A percentile compares a stretch with the other conserved stretches of the same genome.
Evolutionary conservation across 129 eudicot species (phyloP).

Genomic region (Flaveria trinervia): DNA sequence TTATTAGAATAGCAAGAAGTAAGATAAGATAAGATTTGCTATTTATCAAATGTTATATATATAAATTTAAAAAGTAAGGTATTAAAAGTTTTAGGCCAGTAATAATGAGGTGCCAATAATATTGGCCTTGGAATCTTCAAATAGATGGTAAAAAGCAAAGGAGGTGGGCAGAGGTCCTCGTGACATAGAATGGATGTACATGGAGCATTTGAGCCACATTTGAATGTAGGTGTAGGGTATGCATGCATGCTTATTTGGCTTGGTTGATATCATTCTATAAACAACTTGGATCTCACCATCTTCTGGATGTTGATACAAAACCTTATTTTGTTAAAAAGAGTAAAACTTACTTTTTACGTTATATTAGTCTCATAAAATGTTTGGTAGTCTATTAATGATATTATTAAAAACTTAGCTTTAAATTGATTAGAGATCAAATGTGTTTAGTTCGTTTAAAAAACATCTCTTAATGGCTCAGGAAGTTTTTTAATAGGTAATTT

Average conservation of each 20-base stretch:
- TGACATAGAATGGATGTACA: slow-evolving; percentile 33
- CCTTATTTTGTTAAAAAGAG: too few relatives aligned
- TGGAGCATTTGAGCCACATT: slow-evolving; percentile 26
- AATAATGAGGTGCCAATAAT: slow-evolving; percentile 21
- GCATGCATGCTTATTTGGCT: not conserved
- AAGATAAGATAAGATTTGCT: too few relatives aligned
- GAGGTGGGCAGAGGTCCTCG: slow-evolving; percentile 11
- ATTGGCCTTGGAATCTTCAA: slow-evolving; percentile 19
- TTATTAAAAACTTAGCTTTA: too few relatives aligned
- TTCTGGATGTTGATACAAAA: not conserved
- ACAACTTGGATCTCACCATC: not conserved
- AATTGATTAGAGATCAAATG: too few relatives aligned
- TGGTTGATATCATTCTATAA: slow-evolving; percentile 14
- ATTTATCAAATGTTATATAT: not conserved
- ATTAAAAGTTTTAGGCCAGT: not conserved
- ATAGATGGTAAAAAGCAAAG: slow-evolving; percentile 23
- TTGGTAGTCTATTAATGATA: too few relatives aligned
- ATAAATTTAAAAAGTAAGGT: not conserved
- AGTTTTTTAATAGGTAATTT: too few relatives aligned
- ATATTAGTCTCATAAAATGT: too few relatives aligned
- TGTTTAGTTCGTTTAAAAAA: too few relatives aligned
- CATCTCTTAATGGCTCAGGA: too few relatives aligned
- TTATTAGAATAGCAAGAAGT: too few relatives aligned
- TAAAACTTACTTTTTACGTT: not conserved
- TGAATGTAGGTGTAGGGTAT: slow-evolving; percentile 24